Percentiles rank a stretch among this genome's conserved stretches.
Conservation (phyloP, 2,329 filamentous ascomycete genomes). For the Sclerotinia borealis region DNA sequence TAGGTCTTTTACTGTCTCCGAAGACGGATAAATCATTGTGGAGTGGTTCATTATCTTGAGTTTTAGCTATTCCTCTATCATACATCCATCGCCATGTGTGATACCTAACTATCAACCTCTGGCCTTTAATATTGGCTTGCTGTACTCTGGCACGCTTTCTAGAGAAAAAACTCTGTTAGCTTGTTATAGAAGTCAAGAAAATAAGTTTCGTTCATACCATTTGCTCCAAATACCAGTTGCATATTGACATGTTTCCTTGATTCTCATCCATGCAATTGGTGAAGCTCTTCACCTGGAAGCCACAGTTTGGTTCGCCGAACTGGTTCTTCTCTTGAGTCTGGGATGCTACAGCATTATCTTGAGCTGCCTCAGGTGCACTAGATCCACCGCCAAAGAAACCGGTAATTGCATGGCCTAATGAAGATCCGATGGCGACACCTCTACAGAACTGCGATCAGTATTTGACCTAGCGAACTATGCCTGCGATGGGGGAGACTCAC, state of each 20-base stretch:
- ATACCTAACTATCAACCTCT: not conserved
- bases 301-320: constrained; percentile 63
- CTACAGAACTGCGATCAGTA: constrained; percentile 41
- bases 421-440: constrained; percentile 93
- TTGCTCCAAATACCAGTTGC: constrained; percentile 97
- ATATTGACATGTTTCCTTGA: constrained; percentile 88
- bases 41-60: constrained; percentile 2
- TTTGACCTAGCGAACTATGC: not conserved
- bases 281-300: constrained; percentile 75
- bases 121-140: constrained; percentile 39
- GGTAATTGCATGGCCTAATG: constrained; percentile 90
- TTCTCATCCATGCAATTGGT: constrained; percentile 96
- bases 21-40: not conserved
- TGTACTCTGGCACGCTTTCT: constrained; percentile 78
- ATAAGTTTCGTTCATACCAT: constrained; percentile 44
- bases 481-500: constrained; percentile 54
- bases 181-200: constrained; percentile 8
- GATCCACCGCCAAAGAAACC: constrained; percentile 77
- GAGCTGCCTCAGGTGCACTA: constrained; percentile 47
- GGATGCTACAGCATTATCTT: constrained; percentile 44
- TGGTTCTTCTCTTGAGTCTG: constrained; percentile 48
- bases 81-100: not conserved
- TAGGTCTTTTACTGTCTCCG: not conserved
- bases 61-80: not conserved
- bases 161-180: constrained; percentile 30